These are phyloP conservation scores for Phytophthora niederhauseri DNA, from an alignment of 352 stramenopile species.

Conservation along the genomic window DNA sequence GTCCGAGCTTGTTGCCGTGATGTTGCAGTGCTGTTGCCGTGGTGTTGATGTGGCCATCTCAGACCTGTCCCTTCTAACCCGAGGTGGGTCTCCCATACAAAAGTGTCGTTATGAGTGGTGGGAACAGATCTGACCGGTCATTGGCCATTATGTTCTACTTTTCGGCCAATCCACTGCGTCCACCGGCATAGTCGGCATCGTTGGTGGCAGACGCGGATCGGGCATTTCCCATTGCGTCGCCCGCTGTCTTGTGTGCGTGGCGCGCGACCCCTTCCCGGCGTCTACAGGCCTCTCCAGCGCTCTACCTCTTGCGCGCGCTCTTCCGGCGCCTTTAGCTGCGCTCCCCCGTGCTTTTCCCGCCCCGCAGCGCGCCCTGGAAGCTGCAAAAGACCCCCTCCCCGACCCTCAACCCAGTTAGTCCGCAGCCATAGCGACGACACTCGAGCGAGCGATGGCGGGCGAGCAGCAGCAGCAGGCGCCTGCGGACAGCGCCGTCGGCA, in stretches of 20 bases:
- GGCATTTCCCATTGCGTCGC: constrained; percentile 26
- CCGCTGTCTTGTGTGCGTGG: constrained; percentile 4
- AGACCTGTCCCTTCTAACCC: not conserved
- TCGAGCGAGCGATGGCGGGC: constrained; percentile 27
- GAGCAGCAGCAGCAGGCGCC: constrained; percentile 33
- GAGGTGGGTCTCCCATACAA: not conserved
- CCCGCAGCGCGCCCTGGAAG: not conserved
- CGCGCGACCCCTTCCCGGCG: constrained; percentile 7
- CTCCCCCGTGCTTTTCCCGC: constrained; percentile 5
- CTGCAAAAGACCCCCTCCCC: not conserved
- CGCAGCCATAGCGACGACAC: constrained; percentile 20
- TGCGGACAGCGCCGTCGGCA: not conserved
- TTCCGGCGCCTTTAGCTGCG: not conserved
- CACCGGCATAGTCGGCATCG: constrained; percentile 22
- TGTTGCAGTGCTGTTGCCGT: not conserved
- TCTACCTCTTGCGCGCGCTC: not conserved
- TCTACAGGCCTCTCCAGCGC: not conserved
- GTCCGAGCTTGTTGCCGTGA: not conserved
- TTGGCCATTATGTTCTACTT: constrained; percentile 4
- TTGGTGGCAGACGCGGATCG: constrained; percentile 35
- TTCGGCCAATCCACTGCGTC: constrained; percentile 22
- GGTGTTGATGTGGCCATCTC: not conserved
- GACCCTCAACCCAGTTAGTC: not conserved
- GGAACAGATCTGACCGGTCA: not conserved
- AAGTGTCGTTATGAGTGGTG: constrained; percentile 2